Conservation (phyloP, 2,329 filamentous ascomycete species). For the Claviceps paspali region DNA sequence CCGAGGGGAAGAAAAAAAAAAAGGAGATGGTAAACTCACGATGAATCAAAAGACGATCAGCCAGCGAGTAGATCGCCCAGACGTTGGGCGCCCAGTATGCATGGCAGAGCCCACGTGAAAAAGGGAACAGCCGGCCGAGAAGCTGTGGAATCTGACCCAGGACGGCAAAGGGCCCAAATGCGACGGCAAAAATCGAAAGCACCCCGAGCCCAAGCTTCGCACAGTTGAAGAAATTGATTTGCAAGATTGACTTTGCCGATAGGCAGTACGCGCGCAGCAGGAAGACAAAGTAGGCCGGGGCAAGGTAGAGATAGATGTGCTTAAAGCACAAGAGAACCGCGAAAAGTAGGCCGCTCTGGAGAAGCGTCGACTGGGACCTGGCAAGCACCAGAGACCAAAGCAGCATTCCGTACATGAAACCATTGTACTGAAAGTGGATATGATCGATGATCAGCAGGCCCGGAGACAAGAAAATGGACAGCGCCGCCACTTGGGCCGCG, state of each 20-base stretch:
- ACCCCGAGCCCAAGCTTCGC: slow-evolving; percentile 70
- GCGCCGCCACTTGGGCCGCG: slow-evolving; percentile 68
- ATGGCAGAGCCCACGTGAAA: slow-evolving; percentile 84
- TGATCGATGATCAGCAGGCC: slow-evolving; percentile 95
- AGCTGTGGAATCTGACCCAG: slow-evolving; percentile 77
- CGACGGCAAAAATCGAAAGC: slow-evolving; percentile 53
- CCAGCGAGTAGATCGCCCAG: slow-evolving; percentile 93
- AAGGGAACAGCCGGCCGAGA: slow-evolving; percentile 75
- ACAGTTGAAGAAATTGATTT: slow-evolving; percentile 62
- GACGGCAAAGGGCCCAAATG: slow-evolving; percentile 77
- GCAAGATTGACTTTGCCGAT: slow-evolving; percentile 58
- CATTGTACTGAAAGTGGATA: slow-evolving; percentile 98
- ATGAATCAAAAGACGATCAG: slow-evolving; percentile 68
- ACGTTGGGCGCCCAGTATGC: slow-evolving; percentile 97
- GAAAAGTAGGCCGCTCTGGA: slow-evolving; percentile 70
- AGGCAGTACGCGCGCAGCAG: slow-evolving; percentile 83
- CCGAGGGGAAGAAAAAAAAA: no score
- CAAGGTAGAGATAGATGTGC: slow-evolving; percentile 94
- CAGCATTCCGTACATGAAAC: slow-evolving; percentile 83
- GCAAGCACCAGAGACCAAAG: slow-evolving; percentile 76
- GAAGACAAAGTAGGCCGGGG: slow-evolving; percentile 89
- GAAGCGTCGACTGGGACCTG: slow-evolving; percentile 55
- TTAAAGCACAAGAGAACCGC: slow-evolving; percentile 82
- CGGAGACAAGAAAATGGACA: slow-evolving; percentile 82
- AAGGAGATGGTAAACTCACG: slow-evolving; percentile 35